phyloP scores from a whole-genome alignment of 1,284 basidiomycete genomes.

The Puccinia polysora region DNA sequence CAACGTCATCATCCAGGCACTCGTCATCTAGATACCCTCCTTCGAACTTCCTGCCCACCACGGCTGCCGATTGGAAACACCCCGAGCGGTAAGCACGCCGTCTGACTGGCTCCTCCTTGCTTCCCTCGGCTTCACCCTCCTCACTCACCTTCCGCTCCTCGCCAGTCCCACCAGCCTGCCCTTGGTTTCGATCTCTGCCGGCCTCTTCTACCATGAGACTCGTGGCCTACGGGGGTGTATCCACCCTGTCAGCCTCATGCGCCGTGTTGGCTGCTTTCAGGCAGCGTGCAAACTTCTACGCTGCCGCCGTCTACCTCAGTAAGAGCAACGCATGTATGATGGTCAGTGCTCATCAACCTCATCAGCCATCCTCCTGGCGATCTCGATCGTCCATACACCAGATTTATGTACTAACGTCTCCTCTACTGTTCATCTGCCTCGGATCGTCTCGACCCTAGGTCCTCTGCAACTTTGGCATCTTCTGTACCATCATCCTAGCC shows the following conservation, averaged over 20 bases:
- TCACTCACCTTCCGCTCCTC: background rate
- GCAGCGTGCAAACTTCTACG: slow-evolving; percentile 86
- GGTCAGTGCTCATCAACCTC: slow-evolving; percentile 62
- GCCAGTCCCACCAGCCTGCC: background rate
- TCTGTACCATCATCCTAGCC: slow-evolving; percentile 70
- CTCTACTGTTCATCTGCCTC: no score
- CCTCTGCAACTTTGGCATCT: slow-evolving; percentile 84
- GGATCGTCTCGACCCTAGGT: no score
- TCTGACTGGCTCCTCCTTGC: background rate
- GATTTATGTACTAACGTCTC: background rate
- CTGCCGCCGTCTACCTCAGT: slow-evolving; percentile 83
- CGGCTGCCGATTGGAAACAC: no score
- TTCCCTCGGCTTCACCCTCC: background rate
- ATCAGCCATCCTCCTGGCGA: background rate
- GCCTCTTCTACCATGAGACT: slow-evolving; percentile 13
- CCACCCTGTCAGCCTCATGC: slow-evolving; percentile 36
- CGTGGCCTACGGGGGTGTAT: slow-evolving; percentile 32
- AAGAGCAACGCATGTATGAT: slow-evolving; percentile 82
- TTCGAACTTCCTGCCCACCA: no score
- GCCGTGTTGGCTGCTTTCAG: slow-evolving; percentile 69
- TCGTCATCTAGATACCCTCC: no score
- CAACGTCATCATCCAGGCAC: no score
- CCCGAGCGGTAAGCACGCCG: no score
- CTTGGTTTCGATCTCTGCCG: background rate
- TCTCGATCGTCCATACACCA: background rate